Evolutionary conservation across 225 moss, liverwort and hornwort genomes (phyloP).

Genomic region (Bryoerythrophyllum caledonicum): DNA sequence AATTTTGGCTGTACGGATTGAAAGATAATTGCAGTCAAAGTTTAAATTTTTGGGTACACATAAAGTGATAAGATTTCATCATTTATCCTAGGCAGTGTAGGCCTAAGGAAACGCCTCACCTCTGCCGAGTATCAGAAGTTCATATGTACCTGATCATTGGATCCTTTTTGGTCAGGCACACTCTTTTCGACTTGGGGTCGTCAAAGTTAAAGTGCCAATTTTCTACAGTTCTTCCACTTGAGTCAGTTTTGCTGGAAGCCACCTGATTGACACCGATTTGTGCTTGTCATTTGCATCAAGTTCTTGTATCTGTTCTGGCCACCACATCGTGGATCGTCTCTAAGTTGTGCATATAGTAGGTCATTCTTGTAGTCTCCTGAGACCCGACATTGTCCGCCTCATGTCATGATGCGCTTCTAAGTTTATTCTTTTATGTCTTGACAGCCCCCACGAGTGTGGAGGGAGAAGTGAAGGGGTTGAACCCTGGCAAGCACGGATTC

Average conservation of each 20-base stretch:
- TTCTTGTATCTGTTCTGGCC: background rate
- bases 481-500: constrained; percentile 79
- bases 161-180: background rate
- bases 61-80: background rate
- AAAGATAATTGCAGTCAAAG: too few relatives aligned
- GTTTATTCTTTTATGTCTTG: background rate
- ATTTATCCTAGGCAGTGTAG: background rate
- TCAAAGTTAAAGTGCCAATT: background rate
- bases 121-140: background rate
- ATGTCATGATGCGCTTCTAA: background rate
- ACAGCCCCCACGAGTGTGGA: constrained; percentile 65
- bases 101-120: background rate
- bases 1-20: too few relatives aligned
- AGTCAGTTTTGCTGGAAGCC: background rate
- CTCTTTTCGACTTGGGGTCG: constrained; percentile 2
- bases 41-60: too few relatives aligned
- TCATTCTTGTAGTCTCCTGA: background rate
- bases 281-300: background rate
- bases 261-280: background rate
- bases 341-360: background rate
- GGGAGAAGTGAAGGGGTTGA: constrained; percentile 72
- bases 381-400: background rate
- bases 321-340: background rate
- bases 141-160: background rate
- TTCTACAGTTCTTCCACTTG: background rate